Percentiles rank a stretch among this genome's conserved stretches.
Evolutionary conservation across 768 basidiomycete genomes (phyloP).

Genomic region (Goffeauzyma gilvescens): DNA sequence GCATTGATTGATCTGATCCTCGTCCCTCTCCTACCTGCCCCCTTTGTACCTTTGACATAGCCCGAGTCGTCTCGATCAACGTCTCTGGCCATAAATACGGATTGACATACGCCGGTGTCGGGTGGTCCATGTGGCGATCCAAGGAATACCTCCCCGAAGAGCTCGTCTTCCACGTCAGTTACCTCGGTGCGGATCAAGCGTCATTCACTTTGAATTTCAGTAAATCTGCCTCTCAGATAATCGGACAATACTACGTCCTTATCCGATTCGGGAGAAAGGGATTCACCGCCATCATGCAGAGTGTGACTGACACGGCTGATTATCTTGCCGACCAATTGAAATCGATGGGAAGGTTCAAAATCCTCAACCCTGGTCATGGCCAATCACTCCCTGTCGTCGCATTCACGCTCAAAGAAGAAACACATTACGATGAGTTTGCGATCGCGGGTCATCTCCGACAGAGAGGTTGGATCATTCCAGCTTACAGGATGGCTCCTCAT

Average conservation of each 20-base stretch:
- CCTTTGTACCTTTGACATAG: slow-evolving; percentile 16
- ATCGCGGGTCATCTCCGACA: slow-evolving; percentile 12
- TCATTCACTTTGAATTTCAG: slow-evolving; percentile 19
- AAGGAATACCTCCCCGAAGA: slow-evolving; percentile 29
- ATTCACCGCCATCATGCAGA: slow-evolving; percentile 15
- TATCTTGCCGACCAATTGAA: slow-evolving; percentile 11
- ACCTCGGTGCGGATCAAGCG: slow-evolving; percentile 16
- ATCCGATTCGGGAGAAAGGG: slow-evolving; percentile 15
- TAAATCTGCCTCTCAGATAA: slow-evolving; percentile 12
- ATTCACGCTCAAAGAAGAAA: slow-evolving; percentile 14
- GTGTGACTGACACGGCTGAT: slow-evolving; percentile 12
- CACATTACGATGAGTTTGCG: slow-evolving; percentile 15
- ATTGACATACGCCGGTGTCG: slow-evolving; percentile 18
- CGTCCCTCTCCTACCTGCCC: no score
- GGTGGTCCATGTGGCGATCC: slow-evolving; percentile 27
- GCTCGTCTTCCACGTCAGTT: slow-evolving; percentile 26
- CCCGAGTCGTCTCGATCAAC: slow-evolving; percentile 32
- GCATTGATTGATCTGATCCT: no score
- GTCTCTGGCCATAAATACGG: slow-evolving; percentile 25
- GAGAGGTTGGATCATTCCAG: slow-evolving; percentile 15
- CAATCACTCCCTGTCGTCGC: slow-evolving; percentile 15
- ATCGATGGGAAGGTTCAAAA: slow-evolving; percentile 8
- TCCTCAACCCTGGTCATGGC: slow-evolving; percentile 9
- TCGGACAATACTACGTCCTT: slow-evolving; percentile 8
- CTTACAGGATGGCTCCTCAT: slow-evolving; percentile 7